Evolutionary conservation across 2,329 filamentous ascomycete genomes (phyloP).

Genomic region (Exophiala xenobiotica): DNA sequence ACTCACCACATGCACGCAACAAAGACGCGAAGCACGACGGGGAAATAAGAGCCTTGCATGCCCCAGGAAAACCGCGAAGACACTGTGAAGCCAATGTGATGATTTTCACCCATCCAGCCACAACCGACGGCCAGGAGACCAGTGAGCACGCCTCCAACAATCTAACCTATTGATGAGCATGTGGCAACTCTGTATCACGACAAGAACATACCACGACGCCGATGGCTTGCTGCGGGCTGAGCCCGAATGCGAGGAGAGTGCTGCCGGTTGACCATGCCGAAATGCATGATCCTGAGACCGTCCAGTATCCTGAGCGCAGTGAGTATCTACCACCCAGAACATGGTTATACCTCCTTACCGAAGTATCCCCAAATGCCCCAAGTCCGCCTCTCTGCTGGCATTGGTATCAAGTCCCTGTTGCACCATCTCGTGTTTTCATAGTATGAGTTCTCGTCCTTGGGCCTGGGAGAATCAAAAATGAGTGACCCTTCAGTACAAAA

Average conservation of each 20-base stretch:
- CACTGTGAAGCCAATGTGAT: slow-evolving; percentile 34
- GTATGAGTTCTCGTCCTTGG: slow-evolving; percentile 28
- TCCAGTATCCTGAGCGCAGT: slow-evolving; percentile 33
- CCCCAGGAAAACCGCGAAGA: slow-evolving; percentile 32
- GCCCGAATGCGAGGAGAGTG: slow-evolving; percentile 32
- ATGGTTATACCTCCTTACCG: slow-evolving; percentile 19
- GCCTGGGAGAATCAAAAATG: slow-evolving; percentile 15
- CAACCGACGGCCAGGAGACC: slow-evolving; percentile 31
- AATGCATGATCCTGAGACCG: slow-evolving; percentile 34
- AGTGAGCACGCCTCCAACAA: slow-evolving; percentile 28
- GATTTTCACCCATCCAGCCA: slow-evolving; percentile 33
- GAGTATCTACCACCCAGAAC: neutral
- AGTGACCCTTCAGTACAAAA: neutral
- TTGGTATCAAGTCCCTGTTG: slow-evolving; percentile 35
- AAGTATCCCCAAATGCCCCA: slow-evolving; percentile 33
- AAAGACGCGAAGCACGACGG: slow-evolving; percentile 27
- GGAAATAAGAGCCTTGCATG: slow-evolving; percentile 31
- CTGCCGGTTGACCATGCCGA: slow-evolving; percentile 35
- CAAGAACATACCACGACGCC: slow-evolving; percentile 28
- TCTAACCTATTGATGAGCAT: slow-evolving; percentile 15
- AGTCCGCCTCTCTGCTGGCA: slow-evolving; percentile 32
- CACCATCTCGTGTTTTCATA: slow-evolving; percentile 33
- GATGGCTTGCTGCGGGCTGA: slow-evolving; percentile 32
- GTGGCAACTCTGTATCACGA: neutral
- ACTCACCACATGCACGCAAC: slow-evolving; percentile 28